Percentiles rank a stretch among this genome's conserved stretches.
phyloP scores from a whole-genome alignment of 306 rosid genomes.

The Gillenia trifoliata region DNA sequence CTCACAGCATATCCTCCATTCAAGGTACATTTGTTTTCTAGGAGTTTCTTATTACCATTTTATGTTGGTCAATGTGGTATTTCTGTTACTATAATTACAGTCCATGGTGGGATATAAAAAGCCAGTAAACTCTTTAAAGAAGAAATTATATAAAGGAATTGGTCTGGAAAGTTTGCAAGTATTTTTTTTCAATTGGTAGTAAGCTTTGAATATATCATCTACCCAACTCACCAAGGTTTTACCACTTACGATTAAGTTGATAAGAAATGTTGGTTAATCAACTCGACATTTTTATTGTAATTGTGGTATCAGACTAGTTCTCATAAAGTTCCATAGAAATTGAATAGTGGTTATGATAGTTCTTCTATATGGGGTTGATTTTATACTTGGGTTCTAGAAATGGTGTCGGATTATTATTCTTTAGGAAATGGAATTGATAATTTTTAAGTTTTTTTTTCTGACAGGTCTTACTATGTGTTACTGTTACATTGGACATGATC shows the following conservation, averaged over 20 bases:
- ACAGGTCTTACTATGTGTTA: conserved; percentile 43
- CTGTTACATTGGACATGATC: conserved; percentile 50
- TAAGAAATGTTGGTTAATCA: not conserved
- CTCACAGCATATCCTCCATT: conserved; percentile 36
- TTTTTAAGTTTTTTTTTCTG: not conserved
- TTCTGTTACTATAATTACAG: not conserved
- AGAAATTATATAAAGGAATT: not conserved
- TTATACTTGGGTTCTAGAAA: not conserved
- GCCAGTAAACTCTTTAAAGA: not conserved
- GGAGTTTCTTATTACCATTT: conserved; percentile 9
- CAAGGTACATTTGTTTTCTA: conserved; percentile 40
- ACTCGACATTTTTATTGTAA: not conserved
- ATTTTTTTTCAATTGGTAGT: not conserved
- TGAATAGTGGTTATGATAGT: not conserved
- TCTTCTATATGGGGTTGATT: not conserved
- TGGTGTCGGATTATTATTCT: not conserved
- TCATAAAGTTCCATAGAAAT: not conserved
- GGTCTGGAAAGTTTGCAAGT: not conserved
- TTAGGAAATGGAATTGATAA: not conserved
- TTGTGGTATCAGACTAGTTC: not conserved
- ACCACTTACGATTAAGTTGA: not conserved
- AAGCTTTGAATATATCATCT: not conserved
- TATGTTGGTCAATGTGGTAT: conserved; percentile 14
- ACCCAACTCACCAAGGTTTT: not conserved
- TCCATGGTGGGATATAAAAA: not conserved